phyloP scores from a whole-genome alignment of 148 eudicot genomes.

The Linanthus parryae region DNA sequence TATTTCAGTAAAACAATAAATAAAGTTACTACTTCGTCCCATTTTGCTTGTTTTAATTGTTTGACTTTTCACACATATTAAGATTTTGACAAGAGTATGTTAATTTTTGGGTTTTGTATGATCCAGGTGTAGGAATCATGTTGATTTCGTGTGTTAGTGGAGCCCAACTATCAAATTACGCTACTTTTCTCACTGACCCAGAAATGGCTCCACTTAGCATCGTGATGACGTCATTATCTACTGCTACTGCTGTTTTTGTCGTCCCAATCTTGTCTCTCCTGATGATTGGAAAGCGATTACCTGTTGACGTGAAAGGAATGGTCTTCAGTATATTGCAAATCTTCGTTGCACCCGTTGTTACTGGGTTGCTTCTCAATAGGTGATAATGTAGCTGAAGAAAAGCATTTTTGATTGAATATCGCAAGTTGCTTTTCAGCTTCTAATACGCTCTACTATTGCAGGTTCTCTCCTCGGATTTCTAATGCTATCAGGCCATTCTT shows the following conservation, averaged over 20 bases:
- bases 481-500: slow-evolving; percentile 69
- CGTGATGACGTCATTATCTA: slow-evolving; percentile 90
- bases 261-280: slow-evolving; percentile 77
- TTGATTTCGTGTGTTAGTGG: slow-evolving; percentile 95
- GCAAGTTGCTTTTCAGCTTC: too few relatives aligned
- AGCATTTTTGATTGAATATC: too few relatives aligned
- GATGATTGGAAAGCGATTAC: slow-evolving; percentile 86
- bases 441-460: too few relatives aligned
- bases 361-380: slow-evolving; percentile 88
- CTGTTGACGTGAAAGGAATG: slow-evolving; percentile 96
- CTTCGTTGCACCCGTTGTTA: slow-evolving; percentile 75
- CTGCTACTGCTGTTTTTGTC: slow-evolving; percentile 85
- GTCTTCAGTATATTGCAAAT: slow-evolving; percentile 81
- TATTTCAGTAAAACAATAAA: slow-evolving; percentile 4
- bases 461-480: slow-evolving; percentile 64
- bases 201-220: slow-evolving; percentile 92
- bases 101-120: slow-evolving; percentile 13
- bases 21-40: too few relatives aligned
- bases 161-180: slow-evolving; percentile 91
- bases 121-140: slow-evolving; percentile 92
- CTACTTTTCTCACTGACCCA: slow-evolving; percentile 90
- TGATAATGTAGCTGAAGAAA: too few relatives aligned
- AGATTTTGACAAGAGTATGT: too few relatives aligned
- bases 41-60: too few relatives aligned
- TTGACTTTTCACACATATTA: too few relatives aligned